A percentile compares a stretch with the other conserved stretches of the same genome.
These are phyloP conservation scores for Arthrobotrys conoides DNA, from an alignment of 2,329 filamentous ascomycete species.

Conservation along the genomic window DNA sequence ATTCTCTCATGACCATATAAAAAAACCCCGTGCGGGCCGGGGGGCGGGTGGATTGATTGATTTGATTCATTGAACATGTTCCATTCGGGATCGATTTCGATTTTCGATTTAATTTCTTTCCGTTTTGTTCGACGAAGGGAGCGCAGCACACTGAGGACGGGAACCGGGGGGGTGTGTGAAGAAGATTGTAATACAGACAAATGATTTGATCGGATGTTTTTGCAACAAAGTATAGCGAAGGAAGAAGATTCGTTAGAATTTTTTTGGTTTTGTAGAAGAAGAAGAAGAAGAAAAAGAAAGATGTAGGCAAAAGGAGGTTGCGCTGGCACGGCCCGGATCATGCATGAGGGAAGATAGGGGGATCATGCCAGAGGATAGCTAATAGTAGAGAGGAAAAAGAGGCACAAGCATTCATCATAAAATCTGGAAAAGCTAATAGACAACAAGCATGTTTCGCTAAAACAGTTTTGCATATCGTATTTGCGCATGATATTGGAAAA, in stretches of 20 bases:
- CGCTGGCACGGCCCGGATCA: constrained; percentile 40
- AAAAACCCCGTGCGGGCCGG: background rate
- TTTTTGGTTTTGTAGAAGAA: constrained; percentile 32
- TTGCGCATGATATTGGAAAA: constrained; percentile 31
- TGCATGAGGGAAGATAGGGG: constrained; percentile 27
- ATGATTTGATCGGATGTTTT: constrained; percentile 31
- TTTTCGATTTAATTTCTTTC: background rate
- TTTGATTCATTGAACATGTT: background rate
- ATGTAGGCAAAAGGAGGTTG: constrained; percentile 22
- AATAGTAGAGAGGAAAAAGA: background rate
- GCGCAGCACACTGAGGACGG: background rate
- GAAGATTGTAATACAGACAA: background rate
- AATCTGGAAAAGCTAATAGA: constrained; percentile 33
- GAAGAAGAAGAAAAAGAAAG: too few relatives aligned
- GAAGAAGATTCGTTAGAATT: constrained; percentile 51
- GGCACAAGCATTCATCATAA: constrained; percentile 42
- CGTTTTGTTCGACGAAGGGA: background rate
- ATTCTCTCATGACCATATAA: constrained; percentile 15
- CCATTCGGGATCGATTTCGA: constrained; percentile 19
- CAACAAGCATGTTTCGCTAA: constrained; percentile 53
- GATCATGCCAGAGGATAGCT: constrained; percentile 24
- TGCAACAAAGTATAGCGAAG: constrained; percentile 23
- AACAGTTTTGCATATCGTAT: constrained; percentile 48
- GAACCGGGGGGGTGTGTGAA: background rate
- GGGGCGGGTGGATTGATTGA: too few relatives aligned